Evolutionary conservation across 768 basidiomycete genomes (phyloP).

Genomic region (Lactarius trivialis): DNA sequence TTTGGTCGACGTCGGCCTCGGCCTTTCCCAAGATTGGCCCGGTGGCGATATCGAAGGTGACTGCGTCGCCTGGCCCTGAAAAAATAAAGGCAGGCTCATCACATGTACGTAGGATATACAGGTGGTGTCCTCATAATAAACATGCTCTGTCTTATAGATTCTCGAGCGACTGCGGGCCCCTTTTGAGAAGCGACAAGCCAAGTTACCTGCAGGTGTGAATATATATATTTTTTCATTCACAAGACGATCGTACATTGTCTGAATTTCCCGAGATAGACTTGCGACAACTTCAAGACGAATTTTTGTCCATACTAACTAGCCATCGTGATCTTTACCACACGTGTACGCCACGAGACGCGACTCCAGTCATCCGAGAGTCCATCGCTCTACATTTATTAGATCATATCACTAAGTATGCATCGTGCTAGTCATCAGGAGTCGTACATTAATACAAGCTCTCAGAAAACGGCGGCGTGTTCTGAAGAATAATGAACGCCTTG

Average conservation of each 20-base stretch:
- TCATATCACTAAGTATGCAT: constrained; percentile 74
- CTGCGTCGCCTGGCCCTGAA: constrained; percentile 28
- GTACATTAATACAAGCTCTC: neutral
- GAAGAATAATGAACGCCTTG: constrained; percentile 92
- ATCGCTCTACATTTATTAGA: constrained; percentile 77
- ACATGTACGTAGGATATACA: constrained; percentile 2
- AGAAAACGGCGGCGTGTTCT: constrained; percentile 88
- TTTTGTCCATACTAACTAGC: constrained; percentile 58
- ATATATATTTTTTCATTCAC: constrained; percentile 9
- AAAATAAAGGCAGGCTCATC: constrained; percentile 8
- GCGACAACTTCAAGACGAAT: constrained; percentile 53
- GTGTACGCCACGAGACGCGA: constrained; percentile 56
- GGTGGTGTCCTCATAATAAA: neutral
- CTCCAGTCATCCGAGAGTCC: constrained; percentile 57
- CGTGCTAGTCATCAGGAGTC: neutral
- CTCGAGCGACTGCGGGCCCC: constrained; percentile 49
- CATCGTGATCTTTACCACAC: constrained; percentile 76
- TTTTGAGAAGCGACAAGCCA: constrained; percentile 49
- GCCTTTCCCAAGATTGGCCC: constrained; percentile 54
- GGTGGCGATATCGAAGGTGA: constrained; percentile 44
- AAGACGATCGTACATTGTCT: neutral
- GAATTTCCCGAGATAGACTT: constrained; percentile 34
- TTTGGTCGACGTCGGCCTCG: constrained; percentile 50
- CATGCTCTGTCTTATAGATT: constrained; percentile 35
- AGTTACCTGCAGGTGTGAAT: constrained; percentile 46